These are phyloP conservation scores for Ilyonectria sp. DNA, from an alignment of 2,329 filamentous ascomycete species.

Conservation along the genomic window DNA sequence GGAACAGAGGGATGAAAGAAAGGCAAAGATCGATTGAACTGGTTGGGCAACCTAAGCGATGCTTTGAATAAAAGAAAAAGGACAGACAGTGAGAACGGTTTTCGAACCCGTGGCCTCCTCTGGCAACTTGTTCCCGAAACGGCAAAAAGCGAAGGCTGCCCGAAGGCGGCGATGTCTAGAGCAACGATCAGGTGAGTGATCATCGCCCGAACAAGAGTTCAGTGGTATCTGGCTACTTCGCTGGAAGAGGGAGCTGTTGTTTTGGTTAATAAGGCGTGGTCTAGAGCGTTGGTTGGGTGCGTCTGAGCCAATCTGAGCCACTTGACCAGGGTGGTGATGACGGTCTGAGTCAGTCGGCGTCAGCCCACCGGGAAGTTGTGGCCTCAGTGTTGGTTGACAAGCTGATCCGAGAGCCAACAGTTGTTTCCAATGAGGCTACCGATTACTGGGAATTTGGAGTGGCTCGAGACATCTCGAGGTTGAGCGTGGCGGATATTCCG, in stretches of 20 bases:
- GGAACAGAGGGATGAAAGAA: no score
- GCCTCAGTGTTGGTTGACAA: not conserved
- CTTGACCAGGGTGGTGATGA: not conserved
- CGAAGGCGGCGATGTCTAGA: not conserved
- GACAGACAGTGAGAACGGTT: not conserved
- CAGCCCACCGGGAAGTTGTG: not conserved
- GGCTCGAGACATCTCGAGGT: not conserved
- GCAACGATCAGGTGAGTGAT: not conserved
- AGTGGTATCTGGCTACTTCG: conserved; percentile 15
- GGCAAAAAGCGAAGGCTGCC: conserved; percentile 29
- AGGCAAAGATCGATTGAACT: no score
- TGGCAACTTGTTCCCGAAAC: not conserved
- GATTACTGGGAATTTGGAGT: not conserved
- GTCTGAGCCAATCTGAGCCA: not conserved
- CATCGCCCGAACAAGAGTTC: not conserved
- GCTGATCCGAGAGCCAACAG: not conserved
- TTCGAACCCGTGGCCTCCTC: conserved; percentile 5
- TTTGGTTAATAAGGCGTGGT: not conserved
- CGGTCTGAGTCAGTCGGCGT: conserved; percentile 1
- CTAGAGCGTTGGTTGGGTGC: not conserved
- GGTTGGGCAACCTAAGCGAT: no score
- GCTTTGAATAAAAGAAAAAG: not conserved
- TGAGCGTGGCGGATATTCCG: not conserved
- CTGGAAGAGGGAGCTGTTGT: not conserved
- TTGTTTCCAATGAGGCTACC: not conserved